phyloP scores from a whole-genome alignment of 2,329 filamentous ascomycete genomes.

The Calonectria fujianensis region DNA sequence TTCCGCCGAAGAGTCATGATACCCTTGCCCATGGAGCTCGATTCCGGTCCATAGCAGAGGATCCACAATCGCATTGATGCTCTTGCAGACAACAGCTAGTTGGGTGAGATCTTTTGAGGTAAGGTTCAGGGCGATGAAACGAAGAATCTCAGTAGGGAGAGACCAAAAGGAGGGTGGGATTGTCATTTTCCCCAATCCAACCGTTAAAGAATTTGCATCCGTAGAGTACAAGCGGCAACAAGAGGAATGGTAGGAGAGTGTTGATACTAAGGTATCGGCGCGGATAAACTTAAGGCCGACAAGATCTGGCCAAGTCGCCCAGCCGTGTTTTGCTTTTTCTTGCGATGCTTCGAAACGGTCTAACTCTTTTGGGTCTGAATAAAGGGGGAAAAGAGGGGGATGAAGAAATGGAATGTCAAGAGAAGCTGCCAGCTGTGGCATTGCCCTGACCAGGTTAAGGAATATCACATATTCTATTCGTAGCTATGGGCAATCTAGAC shows the following conservation, averaged over 20 bases:
- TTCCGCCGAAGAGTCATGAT: slow-evolving; percentile 34
- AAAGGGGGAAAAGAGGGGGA: neutral
- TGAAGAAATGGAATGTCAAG: neutral
- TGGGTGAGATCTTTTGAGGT: neutral
- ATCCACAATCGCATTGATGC: slow-evolving; percentile 17
- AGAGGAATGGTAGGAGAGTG: neutral
- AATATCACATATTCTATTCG: no score
- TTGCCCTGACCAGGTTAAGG: no score
- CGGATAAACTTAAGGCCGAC: neutral
- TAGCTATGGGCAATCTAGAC: no score
- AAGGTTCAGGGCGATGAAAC: neutral
- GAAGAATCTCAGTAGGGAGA: neutral
- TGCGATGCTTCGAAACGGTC: neutral
- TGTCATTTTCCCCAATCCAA: neutral
- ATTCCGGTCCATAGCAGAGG: slow-evolving; percentile 44
- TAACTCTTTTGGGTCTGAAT: neutral
- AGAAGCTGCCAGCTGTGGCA: neutral
- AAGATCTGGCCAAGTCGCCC: neutral
- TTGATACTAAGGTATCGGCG: neutral
- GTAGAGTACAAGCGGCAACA: neutral
- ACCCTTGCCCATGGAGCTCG: slow-evolving; percentile 39
- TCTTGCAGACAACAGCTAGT: slow-evolving; percentile 17
- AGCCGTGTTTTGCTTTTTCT: neutral
- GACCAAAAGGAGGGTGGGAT: neutral
- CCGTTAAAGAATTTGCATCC: neutral